Base-by-base conservation (phyloP, 495 filamentous ascomycete species). In the Cetradonia linearis region DNA sequence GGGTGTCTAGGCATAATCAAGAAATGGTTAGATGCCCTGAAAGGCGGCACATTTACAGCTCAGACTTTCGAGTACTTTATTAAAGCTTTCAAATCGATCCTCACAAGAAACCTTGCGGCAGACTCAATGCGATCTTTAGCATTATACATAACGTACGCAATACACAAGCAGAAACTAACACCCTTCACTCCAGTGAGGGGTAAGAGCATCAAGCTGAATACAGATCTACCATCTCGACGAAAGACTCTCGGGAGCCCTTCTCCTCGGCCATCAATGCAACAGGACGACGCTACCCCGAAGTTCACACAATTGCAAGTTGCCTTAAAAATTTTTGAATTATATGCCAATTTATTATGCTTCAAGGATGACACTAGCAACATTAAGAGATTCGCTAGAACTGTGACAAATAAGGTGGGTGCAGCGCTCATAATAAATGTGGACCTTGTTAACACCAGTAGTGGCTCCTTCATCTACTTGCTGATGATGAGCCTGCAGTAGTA, bases 391-490 rank as follows among this genome's bases (percentile, higher is more conserved):
- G 89, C 92, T 18, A 89, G 85, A 73, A 93, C 91, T 2, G 92
- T 97, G 4, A 96, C 94, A 31, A 95, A 92, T 64, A 97, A 95
- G 83, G 91, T 93, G 77, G 67, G 81, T 74, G 55, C 40, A 58
- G 38, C 62, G 28, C 38, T 25, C 30, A 27, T 27, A 47, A 10
- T 30, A 13, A 44, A 4, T 25, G 0, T 56, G 55, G 52, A 66
- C 63, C 53, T 61, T 18, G 44, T 50, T 55, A 42, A 62, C 25
- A 59, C 67, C 57, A 65, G 68, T 40, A 96, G 89, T 97, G 94
- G 93, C 81, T 97, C 59, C 77, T 98, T 25, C 93, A 96, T 72
- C 83, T 98, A 31, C 81, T 97, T 52, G 89, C 88, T 31, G 91
- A 96, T 66, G 82, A 87, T 63, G 86, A 96, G 60, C 81, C 87